Evolutionary conservation across 1,284 basidiomycete genomes (phyloP).

Genomic region (Marasmius oreades): DNA sequence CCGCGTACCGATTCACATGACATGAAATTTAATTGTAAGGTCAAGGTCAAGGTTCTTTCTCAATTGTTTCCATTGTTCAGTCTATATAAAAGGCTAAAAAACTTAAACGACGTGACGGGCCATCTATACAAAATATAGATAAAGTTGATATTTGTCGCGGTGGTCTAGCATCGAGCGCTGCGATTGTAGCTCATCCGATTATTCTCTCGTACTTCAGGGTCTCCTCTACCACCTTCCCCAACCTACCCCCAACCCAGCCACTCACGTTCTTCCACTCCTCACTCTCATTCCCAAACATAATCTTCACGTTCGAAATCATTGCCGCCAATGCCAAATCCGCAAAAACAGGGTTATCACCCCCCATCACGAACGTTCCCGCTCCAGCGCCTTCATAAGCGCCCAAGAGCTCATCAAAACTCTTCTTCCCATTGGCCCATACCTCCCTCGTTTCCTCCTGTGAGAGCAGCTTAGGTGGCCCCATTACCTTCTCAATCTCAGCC

Average conservation of each 20-base stretch:
- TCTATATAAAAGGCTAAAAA: too few relatives aligned
- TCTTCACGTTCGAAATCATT: slow-evolving; percentile 26
- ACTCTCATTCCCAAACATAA: slow-evolving; percentile 15
- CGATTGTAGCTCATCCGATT: too few relatives aligned
- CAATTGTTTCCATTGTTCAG: too few relatives aligned
- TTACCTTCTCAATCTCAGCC: slow-evolving; percentile 26
- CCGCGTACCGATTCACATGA: too few relatives aligned
- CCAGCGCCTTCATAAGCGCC: slow-evolving; percentile 15
- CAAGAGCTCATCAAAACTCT: slow-evolving; percentile 2
- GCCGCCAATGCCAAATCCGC: slow-evolving; percentile 29
- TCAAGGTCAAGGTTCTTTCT: too few relatives aligned
- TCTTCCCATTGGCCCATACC: not conserved
- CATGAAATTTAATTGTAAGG: too few relatives aligned
- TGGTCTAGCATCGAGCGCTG: too few relatives aligned
- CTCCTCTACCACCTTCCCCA: not conserved
- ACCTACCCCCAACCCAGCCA: slow-evolving; percentile 26
- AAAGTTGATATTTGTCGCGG: too few relatives aligned
- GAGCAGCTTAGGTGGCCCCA: slow-evolving; percentile 14
- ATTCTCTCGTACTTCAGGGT: not conserved
- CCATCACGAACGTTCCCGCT: slow-evolving; percentile 23
- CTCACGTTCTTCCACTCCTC: slow-evolving; percentile 25
- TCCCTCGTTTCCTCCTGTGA: not conserved
- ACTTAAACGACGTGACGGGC: too few relatives aligned
- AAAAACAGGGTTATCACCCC: slow-evolving; percentile 26
- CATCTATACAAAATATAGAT: too few relatives aligned